phyloP scores from a whole-genome alignment of 768 basidiomycete genomes.

The Termitomyces sp. region DNA sequence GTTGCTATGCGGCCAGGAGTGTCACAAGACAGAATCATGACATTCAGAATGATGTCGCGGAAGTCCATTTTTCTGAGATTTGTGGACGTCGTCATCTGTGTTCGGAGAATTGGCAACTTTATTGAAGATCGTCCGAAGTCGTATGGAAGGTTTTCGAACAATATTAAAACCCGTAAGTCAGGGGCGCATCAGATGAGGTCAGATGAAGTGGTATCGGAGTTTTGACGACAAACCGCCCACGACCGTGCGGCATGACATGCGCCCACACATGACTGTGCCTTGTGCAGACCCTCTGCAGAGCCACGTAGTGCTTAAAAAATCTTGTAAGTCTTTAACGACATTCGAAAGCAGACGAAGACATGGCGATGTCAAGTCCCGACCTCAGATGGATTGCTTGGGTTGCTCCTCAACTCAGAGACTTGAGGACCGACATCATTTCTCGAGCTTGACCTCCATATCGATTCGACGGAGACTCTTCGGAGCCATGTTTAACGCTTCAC shows the following conservation, averaged over 20 bases:
- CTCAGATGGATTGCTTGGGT: neutral
- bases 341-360: neutral
- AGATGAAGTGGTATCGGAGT: neutral
- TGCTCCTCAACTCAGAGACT: neutral
- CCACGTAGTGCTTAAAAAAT: neutral
- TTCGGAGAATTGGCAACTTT: neutral
- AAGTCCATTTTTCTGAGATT: neutral
- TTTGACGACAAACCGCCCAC: neutral
- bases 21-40: neutral
- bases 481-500: neutral
- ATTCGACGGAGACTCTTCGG: neutral
- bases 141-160: neutral
- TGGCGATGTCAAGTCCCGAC: neutral
- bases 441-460: neutral
- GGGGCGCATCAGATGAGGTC: neutral
- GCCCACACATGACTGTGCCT: neutral
- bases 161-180: neutral
- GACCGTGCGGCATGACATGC: neutral
- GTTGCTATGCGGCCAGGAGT: neutral
- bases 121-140: neutral
- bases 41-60: neutral
- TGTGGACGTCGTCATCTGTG: neutral
- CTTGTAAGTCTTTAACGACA: neutral
- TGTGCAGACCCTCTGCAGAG: neutral
- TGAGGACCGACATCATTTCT: neutral